phyloP scores from a whole-genome alignment of 495 filamentous ascomycete genomes.

The Penicillium waksmanii region DNA sequence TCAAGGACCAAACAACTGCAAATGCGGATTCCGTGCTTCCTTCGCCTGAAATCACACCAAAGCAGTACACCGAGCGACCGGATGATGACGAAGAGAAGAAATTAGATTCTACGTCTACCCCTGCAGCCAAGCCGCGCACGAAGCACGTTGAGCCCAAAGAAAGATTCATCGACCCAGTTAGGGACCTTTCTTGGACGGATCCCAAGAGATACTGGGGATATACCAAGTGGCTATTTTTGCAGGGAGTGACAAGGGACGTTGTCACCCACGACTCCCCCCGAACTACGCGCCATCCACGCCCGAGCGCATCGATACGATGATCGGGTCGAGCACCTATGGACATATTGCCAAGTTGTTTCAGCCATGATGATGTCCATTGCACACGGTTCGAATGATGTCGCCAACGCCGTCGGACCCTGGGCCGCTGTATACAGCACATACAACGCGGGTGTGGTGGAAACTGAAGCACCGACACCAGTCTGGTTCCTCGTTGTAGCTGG shows the following conservation, averaged over 20 bases:
- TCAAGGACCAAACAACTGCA: conserved; percentile 10
- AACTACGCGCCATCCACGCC: conserved; percentile 60
- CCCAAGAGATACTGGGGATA: conserved; percentile 44
- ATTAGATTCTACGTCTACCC: conserved; percentile 44
- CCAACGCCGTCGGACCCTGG: conserved; percentile 72
- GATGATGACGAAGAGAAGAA: background rate
- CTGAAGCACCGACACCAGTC: conserved; percentile 58
- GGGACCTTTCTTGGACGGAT: conserved; percentile 31
- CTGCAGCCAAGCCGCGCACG: conserved; percentile 32
- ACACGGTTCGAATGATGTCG: conserved; percentile 76
- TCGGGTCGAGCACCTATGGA: conserved; percentile 70
- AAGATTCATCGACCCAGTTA: conserved; percentile 39
- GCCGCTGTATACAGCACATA: conserved; percentile 65
- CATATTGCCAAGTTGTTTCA: conserved; percentile 69
- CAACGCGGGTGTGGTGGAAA: conserved; percentile 43
- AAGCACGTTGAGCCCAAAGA: conserved; percentile 35
- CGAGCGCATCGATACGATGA: conserved; percentile 69
- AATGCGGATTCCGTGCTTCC: conserved; percentile 2
- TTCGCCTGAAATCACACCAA: conserved; percentile 65
- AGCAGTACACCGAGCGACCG: conserved; percentile 18
- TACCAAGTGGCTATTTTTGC: conserved; percentile 53
- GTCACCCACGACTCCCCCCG: conserved; percentile 47
- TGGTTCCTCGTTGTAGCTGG: conserved; percentile 70
- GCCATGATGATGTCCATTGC: conserved; percentile 73
- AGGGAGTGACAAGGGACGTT: conserved; percentile 65